These are phyloP conservation scores for Nakataea oryzae DNA, from an alignment of 2,329 filamentous ascomycete genomes.

Conservation along the genomic window DNA sequence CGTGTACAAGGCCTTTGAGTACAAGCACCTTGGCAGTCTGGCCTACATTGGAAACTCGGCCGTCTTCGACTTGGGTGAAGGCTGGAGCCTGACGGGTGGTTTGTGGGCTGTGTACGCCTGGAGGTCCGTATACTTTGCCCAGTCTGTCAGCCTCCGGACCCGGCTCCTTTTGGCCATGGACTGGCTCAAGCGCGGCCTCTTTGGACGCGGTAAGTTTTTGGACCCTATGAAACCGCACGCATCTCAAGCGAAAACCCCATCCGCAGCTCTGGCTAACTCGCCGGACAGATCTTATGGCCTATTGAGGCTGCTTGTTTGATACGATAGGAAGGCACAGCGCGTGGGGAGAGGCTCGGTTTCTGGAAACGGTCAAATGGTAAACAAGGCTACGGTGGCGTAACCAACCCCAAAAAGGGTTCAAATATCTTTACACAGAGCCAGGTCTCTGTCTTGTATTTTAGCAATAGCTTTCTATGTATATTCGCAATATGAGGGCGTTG, in stretches of 20 bases:
- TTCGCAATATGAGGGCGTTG: neutral
- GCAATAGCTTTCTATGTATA: neutral
- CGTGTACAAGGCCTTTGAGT: conserved; percentile 90
- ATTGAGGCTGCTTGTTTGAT: conserved; percentile 9
- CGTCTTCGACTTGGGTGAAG: conserved; percentile 78
- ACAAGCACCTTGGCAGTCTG: conserved; percentile 80
- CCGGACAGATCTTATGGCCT: conserved; percentile 23
- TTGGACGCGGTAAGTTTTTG: conserved; percentile 71
- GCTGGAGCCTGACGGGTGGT: conserved; percentile 69
- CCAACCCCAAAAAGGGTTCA: neutral
- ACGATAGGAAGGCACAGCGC: neutral
- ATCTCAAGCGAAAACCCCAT: neutral
- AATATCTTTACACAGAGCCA: neutral
- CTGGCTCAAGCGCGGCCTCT: conserved; percentile 92
- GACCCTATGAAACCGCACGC: neutral
- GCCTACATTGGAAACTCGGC: conserved; percentile 96
- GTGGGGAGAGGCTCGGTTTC: neutral
- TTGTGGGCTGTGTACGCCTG: conserved; percentile 92
- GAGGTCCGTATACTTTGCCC: conserved; percentile 93
- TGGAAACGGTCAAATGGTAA: neutral
- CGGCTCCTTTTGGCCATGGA: conserved; percentile 90
- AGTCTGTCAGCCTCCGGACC: conserved; percentile 89
- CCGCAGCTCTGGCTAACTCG: neutral
- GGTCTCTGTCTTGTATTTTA: neutral
- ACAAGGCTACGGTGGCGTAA: neutral